phyloP scores from a whole-genome alignment of 1,284 basidiomycete genomes.

The Sporisorium scitamineum region DNA sequence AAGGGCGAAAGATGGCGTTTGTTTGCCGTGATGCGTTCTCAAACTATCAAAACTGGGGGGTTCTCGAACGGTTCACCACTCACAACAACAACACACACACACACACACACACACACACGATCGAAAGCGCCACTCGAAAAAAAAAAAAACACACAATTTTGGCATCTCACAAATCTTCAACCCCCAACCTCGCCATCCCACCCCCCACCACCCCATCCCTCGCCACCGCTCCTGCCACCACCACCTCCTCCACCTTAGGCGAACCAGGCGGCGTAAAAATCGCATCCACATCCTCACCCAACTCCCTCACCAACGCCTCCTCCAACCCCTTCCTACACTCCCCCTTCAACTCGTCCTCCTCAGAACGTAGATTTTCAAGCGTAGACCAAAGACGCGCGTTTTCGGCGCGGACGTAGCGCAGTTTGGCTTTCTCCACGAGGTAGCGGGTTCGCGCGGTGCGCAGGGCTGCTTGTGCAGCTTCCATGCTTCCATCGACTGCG shows the following conservation, averaged over 20 bases:
- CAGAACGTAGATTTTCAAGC: constrained; percentile 19
- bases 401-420: constrained; percentile 33
- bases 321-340: constrained; percentile 47
- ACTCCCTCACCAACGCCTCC: constrained; percentile 42
- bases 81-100: no score
- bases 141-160: no score
- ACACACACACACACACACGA: neutral
- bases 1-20: no score
- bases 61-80: no score
- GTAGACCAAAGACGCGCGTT: constrained; percentile 45
- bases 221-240: neutral
- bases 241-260: constrained; percentile 16
- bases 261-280: constrained; percentile 57
- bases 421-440: constrained; percentile 65
- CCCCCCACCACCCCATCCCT: constrained; percentile 4
- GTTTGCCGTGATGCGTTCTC: no score
- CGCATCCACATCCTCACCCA: constrained; percentile 55
- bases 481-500: constrained; percentile 10
- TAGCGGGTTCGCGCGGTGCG: constrained; percentile 48
- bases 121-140: no score
- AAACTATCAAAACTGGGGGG: no score
- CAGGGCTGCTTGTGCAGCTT: constrained; percentile 30
- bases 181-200: no score
- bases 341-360: constrained; percentile 26
- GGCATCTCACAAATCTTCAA: no score